Evolutionary conservation across 2,329 filamentous ascomycete genomes (phyloP).

Genomic region (Colletotrichum sp.): DNA sequence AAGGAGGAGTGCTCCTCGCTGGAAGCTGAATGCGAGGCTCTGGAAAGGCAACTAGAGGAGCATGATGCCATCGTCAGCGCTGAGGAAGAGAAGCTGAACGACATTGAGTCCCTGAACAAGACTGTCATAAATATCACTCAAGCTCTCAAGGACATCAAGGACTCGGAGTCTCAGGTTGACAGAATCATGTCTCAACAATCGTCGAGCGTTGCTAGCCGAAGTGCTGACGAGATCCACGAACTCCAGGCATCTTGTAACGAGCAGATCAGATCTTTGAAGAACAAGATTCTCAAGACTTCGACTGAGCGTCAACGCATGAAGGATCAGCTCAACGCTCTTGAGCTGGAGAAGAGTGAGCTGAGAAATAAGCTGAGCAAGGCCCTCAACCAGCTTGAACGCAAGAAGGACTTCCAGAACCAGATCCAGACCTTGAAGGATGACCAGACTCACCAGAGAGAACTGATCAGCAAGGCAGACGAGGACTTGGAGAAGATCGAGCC

Average conservation of each 20-base stretch:
- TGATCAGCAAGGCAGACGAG: slow-evolving; percentile 70
- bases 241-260: slow-evolving; percentile 71
- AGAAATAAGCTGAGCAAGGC: slow-evolving; percentile 74
- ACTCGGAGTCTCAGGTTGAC: slow-evolving; percentile 74
- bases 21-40: slow-evolving; percentile 63
- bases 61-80: slow-evolving; percentile 70
- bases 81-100: slow-evolving; percentile 68
- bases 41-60: slow-evolving; percentile 67
- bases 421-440: slow-evolving; percentile 76
- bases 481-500: slow-evolving; percentile 78
- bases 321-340: slow-evolving; percentile 69
- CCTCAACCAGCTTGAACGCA: slow-evolving; percentile 80
- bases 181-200: slow-evolving; percentile 79
- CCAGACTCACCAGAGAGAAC: slow-evolving; percentile 70
- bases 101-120: slow-evolving; percentile 77
- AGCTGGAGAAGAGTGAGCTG: slow-evolving; percentile 78
- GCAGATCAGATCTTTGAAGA: slow-evolving; percentile 68
- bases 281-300: slow-evolving; percentile 67
- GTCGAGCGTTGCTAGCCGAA: slow-evolving; percentile 67
- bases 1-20: slow-evolving; percentile 66
- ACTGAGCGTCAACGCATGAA: slow-evolving; percentile 74
- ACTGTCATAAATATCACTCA: slow-evolving; percentile 78
- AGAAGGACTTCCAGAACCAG: slow-evolving; percentile 70
- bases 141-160: slow-evolving; percentile 72
- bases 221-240: slow-evolving; percentile 83